Percentiles rank a stretch among this genome's conserved stretches.
Evolutionary conservation across 495 filamentous ascomycete species (phyloP).

Genomic region (Cairneyella variabilis): DNA sequence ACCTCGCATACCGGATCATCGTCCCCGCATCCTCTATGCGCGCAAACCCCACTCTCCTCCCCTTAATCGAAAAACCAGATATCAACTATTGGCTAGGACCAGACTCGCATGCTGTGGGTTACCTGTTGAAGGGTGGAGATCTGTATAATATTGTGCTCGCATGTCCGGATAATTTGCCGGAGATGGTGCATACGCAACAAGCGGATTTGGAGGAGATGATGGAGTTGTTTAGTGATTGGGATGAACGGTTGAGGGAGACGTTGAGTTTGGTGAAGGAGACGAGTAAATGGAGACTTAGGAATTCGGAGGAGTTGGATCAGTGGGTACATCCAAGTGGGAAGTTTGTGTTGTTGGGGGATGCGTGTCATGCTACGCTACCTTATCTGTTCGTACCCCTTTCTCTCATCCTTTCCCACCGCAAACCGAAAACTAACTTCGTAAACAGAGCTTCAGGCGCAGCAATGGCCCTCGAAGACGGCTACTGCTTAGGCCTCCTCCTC

Average conservation of each 20-base stretch:
- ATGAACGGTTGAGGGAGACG: constrained; percentile 43
- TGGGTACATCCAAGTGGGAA: constrained; percentile 51
- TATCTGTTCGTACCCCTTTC: constrained; percentile 36
- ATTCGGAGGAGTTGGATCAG: constrained; percentile 45
- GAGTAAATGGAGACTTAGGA: constrained; percentile 64
- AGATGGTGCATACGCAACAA: constrained; percentile 45
- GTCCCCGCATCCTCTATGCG: constrained; percentile 48
- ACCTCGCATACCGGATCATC: constrained; percentile 61
- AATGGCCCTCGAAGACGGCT: constrained; percentile 40
- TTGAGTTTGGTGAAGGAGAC: constrained; percentile 48
- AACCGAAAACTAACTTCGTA: too few relatives aligned
- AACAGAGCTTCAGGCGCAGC: constrained; percentile 14
- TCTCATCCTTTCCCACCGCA: too few relatives aligned
- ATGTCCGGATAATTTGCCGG: constrained; percentile 62
- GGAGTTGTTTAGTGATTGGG: constrained; percentile 54
- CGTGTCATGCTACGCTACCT: constrained; percentile 65
- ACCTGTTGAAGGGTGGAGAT: constrained; percentile 54
- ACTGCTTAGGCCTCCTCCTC: constrained; percentile 35
- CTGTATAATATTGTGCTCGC: constrained; percentile 65
- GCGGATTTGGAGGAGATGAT: constrained; percentile 64
- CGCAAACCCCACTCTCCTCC: constrained; percentile 39
- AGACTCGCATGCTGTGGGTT: constrained; percentile 57
- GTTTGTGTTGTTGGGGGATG: constrained; percentile 62
- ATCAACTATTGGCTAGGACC: constrained; percentile 67
- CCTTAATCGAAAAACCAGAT: constrained; percentile 45